These are phyloP conservation scores for Phycomyces nitens DNA, from an alignment of 192 early-diverging fungal species.

Conservation along the genomic window DNA sequence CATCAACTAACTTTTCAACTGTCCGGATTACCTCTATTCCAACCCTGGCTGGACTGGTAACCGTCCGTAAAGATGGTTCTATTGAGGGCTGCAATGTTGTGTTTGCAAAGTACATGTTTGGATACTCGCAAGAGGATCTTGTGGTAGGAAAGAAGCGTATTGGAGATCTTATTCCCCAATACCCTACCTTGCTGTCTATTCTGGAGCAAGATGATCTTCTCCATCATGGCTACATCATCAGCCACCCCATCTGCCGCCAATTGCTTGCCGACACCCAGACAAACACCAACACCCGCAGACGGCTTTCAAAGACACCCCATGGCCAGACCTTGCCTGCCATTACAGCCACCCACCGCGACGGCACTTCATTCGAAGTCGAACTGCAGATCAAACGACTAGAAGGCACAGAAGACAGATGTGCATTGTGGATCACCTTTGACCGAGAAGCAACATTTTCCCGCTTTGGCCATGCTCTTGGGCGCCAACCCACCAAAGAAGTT, in stretches of 20 bases:
- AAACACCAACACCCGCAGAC: neutral
- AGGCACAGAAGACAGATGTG: slow-evolving; percentile 42
- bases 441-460: slow-evolving; percentile 39
- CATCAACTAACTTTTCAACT: slow-evolving; percentile 21
- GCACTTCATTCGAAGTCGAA: slow-evolving; percentile 55
- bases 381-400: slow-evolving; percentile 55
- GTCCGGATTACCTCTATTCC: slow-evolving; percentile 62
- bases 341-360: slow-evolving; percentile 60
- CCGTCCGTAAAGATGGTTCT: slow-evolving; percentile 41
- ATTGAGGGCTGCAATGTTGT: slow-evolving; percentile 56
- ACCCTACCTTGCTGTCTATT: slow-evolving; percentile 44
- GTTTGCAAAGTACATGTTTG: slow-evolving; percentile 66
- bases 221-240: slow-evolving; percentile 23
- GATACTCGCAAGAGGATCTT: slow-evolving; percentile 46
- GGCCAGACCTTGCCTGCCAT: slow-evolving; percentile 26
- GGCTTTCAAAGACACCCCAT: slow-evolving; percentile 14
- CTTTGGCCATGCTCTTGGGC: slow-evolving; percentile 17
- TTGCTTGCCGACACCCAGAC: slow-evolving; percentile 6
- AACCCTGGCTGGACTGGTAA: slow-evolving; percentile 62
- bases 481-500: neutral
- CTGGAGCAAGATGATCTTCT: slow-evolving; percentile 34
- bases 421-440: slow-evolving; percentile 66
- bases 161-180: slow-evolving; percentile 55
- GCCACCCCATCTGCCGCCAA: slow-evolving; percentile 28
- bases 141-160: slow-evolving; percentile 41